A percentile compares a stretch with the other conserved stretches of the same genome.
These are phyloP conservation scores for Volvox africanus DNA, from an alignment of 139 green algal genomes.

Conservation along the genomic window DNA sequence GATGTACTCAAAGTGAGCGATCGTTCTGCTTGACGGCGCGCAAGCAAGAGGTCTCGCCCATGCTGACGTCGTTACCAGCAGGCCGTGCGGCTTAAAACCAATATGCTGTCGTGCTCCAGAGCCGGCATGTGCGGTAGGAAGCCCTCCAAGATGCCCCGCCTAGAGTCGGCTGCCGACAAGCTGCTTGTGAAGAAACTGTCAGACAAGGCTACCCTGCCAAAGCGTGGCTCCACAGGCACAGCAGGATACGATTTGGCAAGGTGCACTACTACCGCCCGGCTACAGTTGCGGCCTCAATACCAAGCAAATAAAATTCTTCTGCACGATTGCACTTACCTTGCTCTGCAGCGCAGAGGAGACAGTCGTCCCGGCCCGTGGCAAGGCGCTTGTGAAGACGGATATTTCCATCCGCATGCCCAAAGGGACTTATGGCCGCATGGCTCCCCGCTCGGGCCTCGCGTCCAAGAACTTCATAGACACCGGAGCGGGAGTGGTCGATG, in stretches of 20 bases:
- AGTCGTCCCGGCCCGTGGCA: slow-evolving; percentile 89
- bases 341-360: slow-evolving; percentile 89
- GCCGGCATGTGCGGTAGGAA: no score
- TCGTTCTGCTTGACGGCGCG: no score
- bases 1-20: no score
- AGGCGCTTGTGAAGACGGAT: slow-evolving; percentile 90
- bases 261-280: no score
- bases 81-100: no score
- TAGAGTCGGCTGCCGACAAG: slow-evolving; percentile 12
- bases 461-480: slow-evolving; percentile 97
- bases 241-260: slow-evolving; percentile 96
- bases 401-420: slow-evolving; percentile 88
- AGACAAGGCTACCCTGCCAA: slow-evolving; percentile 85
- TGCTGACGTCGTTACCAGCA: no score
- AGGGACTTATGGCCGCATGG: slow-evolving; percentile 96
- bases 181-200: slow-evolving; percentile 91
- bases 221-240: slow-evolving; percentile 83
- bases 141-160: not conserved
- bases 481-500: slow-evolving; percentile 97
- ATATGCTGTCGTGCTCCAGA: no score
- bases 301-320: slow-evolving; percentile 43
- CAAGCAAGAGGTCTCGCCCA: no score
- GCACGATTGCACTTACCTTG: no score
- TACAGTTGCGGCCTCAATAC: no score
- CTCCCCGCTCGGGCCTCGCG: slow-evolving; percentile 95